Conservation (phyloP, 192 early-diverging fungal genomes). For the Coemansia sp. region DNA sequence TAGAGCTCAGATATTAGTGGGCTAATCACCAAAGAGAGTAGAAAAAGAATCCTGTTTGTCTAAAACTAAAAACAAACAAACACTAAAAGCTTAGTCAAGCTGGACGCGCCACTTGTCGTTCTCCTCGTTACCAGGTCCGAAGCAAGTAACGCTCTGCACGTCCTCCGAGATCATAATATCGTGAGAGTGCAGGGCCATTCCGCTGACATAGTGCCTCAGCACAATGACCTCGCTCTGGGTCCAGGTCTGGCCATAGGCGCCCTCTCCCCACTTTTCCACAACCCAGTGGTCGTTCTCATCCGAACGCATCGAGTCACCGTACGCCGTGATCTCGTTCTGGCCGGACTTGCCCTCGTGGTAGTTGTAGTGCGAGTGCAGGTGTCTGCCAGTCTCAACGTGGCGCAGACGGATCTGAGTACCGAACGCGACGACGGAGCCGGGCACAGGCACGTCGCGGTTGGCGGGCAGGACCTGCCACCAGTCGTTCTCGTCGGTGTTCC, state of each 20-base stretch:
- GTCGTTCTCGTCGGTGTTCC: constrained; percentile 46
- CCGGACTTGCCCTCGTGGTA: constrained; percentile 47
- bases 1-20: background rate
- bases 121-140: constrained; percentile 54
- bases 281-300: constrained; percentile 63
- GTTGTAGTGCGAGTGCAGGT: constrained; percentile 60
- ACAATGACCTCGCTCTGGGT: constrained; percentile 44
- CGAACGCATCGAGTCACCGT: constrained; percentile 49
- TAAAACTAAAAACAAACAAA: background rate
- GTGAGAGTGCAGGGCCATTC: constrained; percentile 54
- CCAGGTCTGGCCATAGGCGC: constrained; percentile 54
- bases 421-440: constrained; percentile 47
- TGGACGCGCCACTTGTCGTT: constrained; percentile 59
- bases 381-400: constrained; percentile 52
- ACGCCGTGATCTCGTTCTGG: constrained; percentile 61
- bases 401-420: constrained; percentile 56
- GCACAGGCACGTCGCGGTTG: constrained; percentile 35
- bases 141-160: constrained; percentile 55
- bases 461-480: constrained; percentile 60
- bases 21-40: background rate
- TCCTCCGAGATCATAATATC: constrained; percentile 42
- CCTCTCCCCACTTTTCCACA: constrained; percentile 54
- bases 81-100: constrained; percentile 7
- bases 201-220: constrained; percentile 56
- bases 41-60: background rate